These are phyloP conservation scores for Ceratocystis diversiconidia DNA, from an alignment of 2,329 filamentous ascomycete genomes.

Conservation along the genomic window DNA sequence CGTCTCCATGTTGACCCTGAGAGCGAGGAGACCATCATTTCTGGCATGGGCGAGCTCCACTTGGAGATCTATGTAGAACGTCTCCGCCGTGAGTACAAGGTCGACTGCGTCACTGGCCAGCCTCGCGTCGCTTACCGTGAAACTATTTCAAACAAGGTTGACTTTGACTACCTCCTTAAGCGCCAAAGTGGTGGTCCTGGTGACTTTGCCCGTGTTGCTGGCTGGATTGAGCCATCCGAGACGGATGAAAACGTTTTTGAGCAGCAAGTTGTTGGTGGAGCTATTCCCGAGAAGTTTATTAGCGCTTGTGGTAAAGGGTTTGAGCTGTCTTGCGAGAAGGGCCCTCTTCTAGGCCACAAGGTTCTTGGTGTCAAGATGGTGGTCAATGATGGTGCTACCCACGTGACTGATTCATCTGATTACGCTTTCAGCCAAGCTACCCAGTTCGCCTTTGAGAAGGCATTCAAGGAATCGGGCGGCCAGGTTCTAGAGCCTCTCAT, in stretches of 20 bases:
- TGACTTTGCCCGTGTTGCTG: conserved; percentile 85
- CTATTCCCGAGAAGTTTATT: conserved; percentile 90
- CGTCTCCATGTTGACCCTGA: conserved; percentile 83
- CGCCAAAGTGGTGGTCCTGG: conserved; percentile 92
- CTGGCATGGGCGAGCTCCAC: conserved; percentile 94
- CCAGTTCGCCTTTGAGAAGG: conserved; percentile 91
- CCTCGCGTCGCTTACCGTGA: conserved; percentile 96
- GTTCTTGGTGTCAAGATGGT: conserved; percentile 85
- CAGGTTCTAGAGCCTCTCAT: conserved; percentile 88
- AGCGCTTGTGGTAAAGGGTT: conserved; percentile 94
- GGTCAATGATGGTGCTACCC: conserved; percentile 88
- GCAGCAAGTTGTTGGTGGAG: conserved; percentile 73
- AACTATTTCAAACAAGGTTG: conserved; percentile 64
- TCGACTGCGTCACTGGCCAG: conserved; percentile 89
- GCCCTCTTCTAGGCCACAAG: conserved; percentile 81
- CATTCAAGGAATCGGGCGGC: conserved; percentile 67
- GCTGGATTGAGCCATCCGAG: conserved; percentile 77
- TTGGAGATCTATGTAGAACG: conserved; percentile 96
- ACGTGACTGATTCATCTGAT: conserved; percentile 96
- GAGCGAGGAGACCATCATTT: conserved; percentile 93
- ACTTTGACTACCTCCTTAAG: conserved; percentile 88
- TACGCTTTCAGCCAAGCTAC: conserved; percentile 90
- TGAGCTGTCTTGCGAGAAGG: conserved; percentile 65
- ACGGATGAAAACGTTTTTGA: conserved; percentile 65
- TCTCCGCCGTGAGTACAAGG: conserved; percentile 90